Evolutionary conservation across 169 alveolate genomes (phyloP), one percentile per base, ranked within the genome.

Genomic region (Fabrea salina): DNA sequence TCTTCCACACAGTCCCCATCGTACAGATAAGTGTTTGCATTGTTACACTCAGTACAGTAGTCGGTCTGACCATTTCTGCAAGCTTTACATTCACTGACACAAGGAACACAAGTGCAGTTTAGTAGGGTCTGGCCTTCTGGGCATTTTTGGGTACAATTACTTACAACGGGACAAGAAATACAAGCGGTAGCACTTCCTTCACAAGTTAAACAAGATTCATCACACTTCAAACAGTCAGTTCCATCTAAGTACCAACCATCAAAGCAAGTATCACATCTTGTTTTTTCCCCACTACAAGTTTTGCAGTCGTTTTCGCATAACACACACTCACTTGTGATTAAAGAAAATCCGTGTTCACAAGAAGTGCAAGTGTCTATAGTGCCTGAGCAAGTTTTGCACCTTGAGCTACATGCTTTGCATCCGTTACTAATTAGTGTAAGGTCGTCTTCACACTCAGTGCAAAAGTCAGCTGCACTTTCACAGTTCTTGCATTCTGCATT

Each of bases 11-110:
- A 70, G 5, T 27, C 68, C 27, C 79, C 79, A 16, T 70, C 2
- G 32, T 70, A 70, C 25, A 70, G 33, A 37, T 47, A 43, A 27
- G n/a, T 27, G 19, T 59, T 0, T 27, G 67, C 32, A 7, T 70
- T 44, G 32, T 43, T 35, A 43, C 79, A 70, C 13, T 40, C 67
- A 3, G 66, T 70, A n/a, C 79, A 70, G 35, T 41, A 25, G 68
- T 50, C 37, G 6, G 44, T 43, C 13, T 41, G 41, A 0, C 47
- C 49, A n/a, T n/a, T n/a, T 4, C 25, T 16, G 43, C 79, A 70
- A 16, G 67, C 49, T 70, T 41, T 70, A 27, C 79, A 70, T 43
- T 6, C 66, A 4, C 47, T 22, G 25, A 13, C 39, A 33, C 79
- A 70, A 1, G 35, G 2, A 8, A 47, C 79, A 27, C 79, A 70